These are phyloP conservation scores for Durotheca rogersii DNA, from an alignment of 495 filamentous ascomycete genomes.

Conservation along the genomic window DNA sequence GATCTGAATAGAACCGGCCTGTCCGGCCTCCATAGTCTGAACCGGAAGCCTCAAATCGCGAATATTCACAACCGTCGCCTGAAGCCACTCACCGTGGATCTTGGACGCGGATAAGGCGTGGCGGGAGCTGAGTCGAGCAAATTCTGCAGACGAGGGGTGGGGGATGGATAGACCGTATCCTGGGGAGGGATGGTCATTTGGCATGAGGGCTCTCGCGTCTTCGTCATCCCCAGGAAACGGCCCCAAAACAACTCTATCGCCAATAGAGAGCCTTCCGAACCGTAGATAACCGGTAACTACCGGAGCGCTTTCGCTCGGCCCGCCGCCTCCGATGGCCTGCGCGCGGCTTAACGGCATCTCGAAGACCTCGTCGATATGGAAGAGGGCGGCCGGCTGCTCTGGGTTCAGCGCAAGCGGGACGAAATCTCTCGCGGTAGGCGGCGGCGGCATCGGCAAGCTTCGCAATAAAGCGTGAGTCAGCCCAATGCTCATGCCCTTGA, in stretches of 20 bases:
- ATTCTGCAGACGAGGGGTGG: constrained; percentile 46
- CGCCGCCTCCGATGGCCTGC: constrained; percentile 49
- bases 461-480: constrained; percentile 79
- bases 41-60: constrained; percentile 86
- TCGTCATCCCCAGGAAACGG: constrained; percentile 63
- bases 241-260: constrained; percentile 76
- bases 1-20: constrained; percentile 89
- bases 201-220: constrained; percentile 35
- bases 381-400: constrained; percentile 59
- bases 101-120: constrained; percentile 46
- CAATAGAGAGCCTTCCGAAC: constrained; percentile 74
- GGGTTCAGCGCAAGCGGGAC: constrained; percentile 47
- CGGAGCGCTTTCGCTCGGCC: constrained; percentile 44
- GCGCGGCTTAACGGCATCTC: constrained; percentile 55
- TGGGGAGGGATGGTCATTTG: constrained; percentile 42
- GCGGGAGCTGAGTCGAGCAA: constrained; percentile 42
- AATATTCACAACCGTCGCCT: constrained; percentile 77
- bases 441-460: constrained; percentile 68
- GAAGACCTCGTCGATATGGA: constrained; percentile 82
- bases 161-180: constrained; percentile 44
- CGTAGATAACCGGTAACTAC: constrained; percentile 83
- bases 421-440: constrained; percentile 49
- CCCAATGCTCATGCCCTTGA: constrained; percentile 79
- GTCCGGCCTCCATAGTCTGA: constrained; percentile 69
- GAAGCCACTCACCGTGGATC: constrained; percentile 67